These are phyloP conservation scores for Podospora conica DNA, from an alignment of 495 filamentous ascomycete genomes.

Conservation along the genomic window DNA sequence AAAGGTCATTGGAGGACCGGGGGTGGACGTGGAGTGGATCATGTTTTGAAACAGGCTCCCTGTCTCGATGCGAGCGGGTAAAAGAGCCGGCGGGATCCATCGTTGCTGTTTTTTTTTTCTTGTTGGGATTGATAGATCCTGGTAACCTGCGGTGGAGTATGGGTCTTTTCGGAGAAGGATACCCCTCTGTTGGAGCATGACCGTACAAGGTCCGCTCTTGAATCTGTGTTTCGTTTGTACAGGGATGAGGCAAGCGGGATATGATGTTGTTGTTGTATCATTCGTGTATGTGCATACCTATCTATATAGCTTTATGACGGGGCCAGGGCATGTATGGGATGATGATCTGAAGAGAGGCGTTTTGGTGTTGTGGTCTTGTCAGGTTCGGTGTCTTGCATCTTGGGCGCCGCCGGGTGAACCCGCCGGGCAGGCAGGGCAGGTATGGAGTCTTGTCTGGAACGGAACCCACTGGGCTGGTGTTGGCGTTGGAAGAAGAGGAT, in stretches of 20 bases:
- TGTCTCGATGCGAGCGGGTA: background rate
- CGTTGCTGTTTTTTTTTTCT: background rate
- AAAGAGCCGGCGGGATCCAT: conserved; percentile 1
- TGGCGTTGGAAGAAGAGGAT: background rate
- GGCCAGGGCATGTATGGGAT: background rate
- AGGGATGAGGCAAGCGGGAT: background rate
- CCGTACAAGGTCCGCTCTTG: background rate
- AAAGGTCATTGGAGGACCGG: conserved; percentile 60
- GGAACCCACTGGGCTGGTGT: background rate
- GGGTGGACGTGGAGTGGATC: conserved; percentile 77
- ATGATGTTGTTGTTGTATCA: background rate
- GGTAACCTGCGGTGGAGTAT: background rate
- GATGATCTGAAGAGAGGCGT: background rate
- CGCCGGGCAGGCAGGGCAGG: too few species aligned
- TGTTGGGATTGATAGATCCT: background rate
- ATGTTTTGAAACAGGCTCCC: conserved; percentile 57
- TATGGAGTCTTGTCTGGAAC: background rate
- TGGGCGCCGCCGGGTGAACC: too few species aligned
- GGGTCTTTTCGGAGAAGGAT: background rate
- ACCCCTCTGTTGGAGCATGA: background rate
- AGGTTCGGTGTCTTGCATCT: background rate
- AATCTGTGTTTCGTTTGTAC: background rate
- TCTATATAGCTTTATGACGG: background rate
- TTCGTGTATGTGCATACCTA: background rate
- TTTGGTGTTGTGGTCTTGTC: background rate